A percentile compares a stretch with the other conserved stretches of the same genome.
Conservation (phyloP, 2,329 filamentous ascomycete species). For the Tolypocladium ovalisporum region DNA sequence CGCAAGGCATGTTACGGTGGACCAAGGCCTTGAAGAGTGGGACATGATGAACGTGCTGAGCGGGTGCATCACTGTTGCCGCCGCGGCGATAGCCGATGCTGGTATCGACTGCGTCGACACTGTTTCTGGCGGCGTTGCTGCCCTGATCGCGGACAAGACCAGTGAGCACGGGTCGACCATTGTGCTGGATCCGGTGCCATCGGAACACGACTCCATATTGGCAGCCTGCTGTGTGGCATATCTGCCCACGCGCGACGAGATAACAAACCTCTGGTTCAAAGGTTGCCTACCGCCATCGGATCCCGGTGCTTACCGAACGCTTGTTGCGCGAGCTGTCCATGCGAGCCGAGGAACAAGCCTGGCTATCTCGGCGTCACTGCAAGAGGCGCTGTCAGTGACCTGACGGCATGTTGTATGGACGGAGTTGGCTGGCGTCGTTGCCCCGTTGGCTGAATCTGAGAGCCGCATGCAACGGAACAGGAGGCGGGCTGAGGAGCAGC, state of each 20-base stretch:
- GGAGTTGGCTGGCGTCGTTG: background rate
- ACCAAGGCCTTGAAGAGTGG: constrained; percentile 55
- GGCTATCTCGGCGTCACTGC: constrained; percentile 20
- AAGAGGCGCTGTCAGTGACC: constrained; percentile 19
- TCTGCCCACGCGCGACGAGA: constrained; percentile 74
- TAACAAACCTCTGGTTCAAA: constrained; percentile 92
- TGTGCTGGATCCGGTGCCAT: constrained; percentile 72
- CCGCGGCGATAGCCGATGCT: constrained; percentile 85
- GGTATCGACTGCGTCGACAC: constrained; percentile 93
- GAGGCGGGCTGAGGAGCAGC: background rate
- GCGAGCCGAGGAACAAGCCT: constrained; percentile 26
- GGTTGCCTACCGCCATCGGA: constrained; percentile 43
- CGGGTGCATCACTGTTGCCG: constrained; percentile 86
- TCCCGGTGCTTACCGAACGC: constrained; percentile 16
- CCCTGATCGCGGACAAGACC: constrained; percentile 44
- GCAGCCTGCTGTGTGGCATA: constrained; percentile 89
- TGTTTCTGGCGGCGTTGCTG: constrained; percentile 80
- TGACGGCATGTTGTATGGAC: background rate
- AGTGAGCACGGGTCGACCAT: constrained; percentile 28
- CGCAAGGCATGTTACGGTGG: constrained; percentile 43
- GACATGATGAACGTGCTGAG: constrained; percentile 86
- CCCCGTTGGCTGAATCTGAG: too few relatives aligned
- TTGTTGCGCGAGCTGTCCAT: constrained; percentile 29
- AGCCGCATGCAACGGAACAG: background rate
- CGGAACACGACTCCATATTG: constrained; percentile 65